Percentiles rank a stretch among this genome's conserved stretches.
Conservation (phyloP, 768 basidiomycete genomes). For the Xerocomus brunneocitrinus region DNA sequence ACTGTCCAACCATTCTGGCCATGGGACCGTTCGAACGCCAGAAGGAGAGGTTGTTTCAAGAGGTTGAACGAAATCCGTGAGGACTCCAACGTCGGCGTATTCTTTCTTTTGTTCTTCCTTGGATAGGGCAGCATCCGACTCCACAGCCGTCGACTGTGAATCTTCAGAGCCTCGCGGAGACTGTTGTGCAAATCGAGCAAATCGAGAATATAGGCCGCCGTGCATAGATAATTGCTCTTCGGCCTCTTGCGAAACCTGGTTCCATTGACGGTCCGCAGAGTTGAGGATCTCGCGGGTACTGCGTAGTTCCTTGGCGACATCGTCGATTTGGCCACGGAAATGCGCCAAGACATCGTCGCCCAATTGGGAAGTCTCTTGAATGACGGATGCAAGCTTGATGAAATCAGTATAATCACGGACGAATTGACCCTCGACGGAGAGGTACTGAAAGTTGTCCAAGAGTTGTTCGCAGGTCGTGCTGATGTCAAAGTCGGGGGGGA, state of each 20-base stretch:
- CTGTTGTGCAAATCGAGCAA: conserved; percentile 27
- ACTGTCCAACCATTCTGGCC: conserved; percentile 40
- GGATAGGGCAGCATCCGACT: conserved; percentile 6
- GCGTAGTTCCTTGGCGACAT: conserved; percentile 46
- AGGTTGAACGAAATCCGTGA: conserved; percentile 16
- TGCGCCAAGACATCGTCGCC: conserved; percentile 44
- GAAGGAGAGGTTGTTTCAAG: conserved; percentile 18
- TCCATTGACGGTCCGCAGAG: conserved; percentile 42
- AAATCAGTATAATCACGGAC: conserved; percentile 36
- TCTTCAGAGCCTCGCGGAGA: conserved; percentile 60
- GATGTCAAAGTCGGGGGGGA: conserved; percentile 43
- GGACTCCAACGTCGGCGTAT: conserved; percentile 17
- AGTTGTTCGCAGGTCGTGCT: conserved; percentile 43
- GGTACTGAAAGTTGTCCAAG: conserved; percentile 50
- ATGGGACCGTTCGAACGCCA: conserved; percentile 31
- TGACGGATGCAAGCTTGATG: conserved; percentile 39
- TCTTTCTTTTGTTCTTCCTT: conserved; percentile 18
- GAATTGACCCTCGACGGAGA: conserved; percentile 42
- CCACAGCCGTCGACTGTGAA: conserved; percentile 54
- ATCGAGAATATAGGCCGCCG: conserved; percentile 2
- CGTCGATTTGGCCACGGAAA: conserved; percentile 51
- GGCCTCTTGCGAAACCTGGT: conserved; percentile 40
- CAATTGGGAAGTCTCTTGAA: conserved; percentile 46
- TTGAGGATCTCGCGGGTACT: conserved; percentile 43
- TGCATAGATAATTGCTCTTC: conserved; percentile 36